A percentile compares a stretch with the other conserved stretches of the same genome.
phyloP scores from a whole-genome alignment of 2,329 filamentous ascomycete genomes.

The Aspergillus nomiae region DNA sequence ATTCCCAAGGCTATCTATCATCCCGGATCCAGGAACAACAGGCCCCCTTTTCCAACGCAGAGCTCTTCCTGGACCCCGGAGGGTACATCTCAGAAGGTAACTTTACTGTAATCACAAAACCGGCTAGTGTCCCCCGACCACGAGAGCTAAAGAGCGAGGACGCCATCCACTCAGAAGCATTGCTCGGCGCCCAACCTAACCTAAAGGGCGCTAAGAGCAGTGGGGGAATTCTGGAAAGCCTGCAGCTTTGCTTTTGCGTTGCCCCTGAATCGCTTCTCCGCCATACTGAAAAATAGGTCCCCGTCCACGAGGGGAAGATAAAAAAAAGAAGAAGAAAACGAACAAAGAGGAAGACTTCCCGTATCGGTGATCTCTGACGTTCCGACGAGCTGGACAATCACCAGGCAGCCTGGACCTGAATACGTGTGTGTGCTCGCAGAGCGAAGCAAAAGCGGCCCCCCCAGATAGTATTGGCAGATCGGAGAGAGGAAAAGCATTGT shows the following conservation, averaged over 20 bases:
- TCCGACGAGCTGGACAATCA: background rate
- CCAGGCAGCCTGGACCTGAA: background rate
- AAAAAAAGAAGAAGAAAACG: background rate
- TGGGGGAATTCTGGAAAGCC: background rate
- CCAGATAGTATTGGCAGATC: conserved; percentile 1
- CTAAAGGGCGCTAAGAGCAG: conserved; percentile 1
- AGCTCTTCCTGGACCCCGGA: background rate
- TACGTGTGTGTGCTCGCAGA: background rate
- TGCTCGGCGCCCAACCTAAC: conserved; percentile 1
- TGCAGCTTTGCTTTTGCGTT: background rate
- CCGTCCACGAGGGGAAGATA: background rate
- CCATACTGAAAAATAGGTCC: background rate
- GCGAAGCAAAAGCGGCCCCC: background rate
- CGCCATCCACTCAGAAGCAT: background rate
- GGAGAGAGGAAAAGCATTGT: background rate
- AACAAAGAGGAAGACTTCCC: background rate
- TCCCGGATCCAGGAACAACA: background rate
- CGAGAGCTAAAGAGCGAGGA: background rate
- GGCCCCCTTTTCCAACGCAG: background rate
- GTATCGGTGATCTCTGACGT: conserved; percentile 6
- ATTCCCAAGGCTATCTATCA: background rate
- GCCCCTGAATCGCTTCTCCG: conserved; percentile 5
- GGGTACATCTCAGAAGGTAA: background rate
- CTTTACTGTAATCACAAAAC: conserved; percentile 2
- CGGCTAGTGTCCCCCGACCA: background rate